Evolutionary conservation across 768 basidiomycete species (phyloP).

Genomic region (Phaeolepiota aurea): DNA sequence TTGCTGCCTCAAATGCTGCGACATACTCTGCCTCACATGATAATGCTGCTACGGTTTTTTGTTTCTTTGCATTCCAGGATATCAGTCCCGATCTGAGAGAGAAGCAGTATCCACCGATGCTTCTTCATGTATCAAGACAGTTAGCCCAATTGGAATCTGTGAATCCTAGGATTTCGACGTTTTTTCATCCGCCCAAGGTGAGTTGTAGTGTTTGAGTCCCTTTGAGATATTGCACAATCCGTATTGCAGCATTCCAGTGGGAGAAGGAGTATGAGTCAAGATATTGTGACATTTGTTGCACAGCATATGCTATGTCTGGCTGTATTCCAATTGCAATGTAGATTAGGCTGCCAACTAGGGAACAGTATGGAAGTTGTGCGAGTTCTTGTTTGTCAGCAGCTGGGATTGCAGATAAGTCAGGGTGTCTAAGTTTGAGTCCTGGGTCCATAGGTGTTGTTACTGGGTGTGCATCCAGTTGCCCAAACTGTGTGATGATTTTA

Average conservation of each 20-base stretch:
- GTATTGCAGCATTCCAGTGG: conserved; percentile 14
- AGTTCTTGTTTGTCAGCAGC: background rate
- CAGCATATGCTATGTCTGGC: conserved; percentile 17
- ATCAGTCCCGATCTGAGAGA: conserved; percentile 9
- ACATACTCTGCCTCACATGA: conserved; percentile 36
- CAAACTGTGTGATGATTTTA: no score
- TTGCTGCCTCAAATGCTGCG: conserved; percentile 20
- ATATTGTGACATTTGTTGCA: conserved; percentile 14
- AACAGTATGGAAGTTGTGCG: background rate
- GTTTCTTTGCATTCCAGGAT: conserved; percentile 24
- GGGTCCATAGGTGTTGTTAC: conserved; percentile 22
- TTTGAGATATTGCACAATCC: conserved; percentile 5
- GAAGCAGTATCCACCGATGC: conserved; percentile 13
- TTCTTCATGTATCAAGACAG: conserved; percentile 9
- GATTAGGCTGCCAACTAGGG: conserved; percentile 10
- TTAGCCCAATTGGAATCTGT: conserved; percentile 14
- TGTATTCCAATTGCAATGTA: conserved; percentile 12
- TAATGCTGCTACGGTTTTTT: conserved; percentile 20
- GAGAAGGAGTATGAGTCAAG: conserved; percentile 8
- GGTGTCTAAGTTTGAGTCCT: conserved; percentile 7
- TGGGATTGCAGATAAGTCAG: conserved; percentile 5
- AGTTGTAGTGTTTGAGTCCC: conserved; percentile 2
- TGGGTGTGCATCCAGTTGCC: no score
- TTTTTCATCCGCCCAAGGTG: background rate
- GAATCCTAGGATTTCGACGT: conserved; percentile 6